Evolutionary conservation across 192 early-diverging fungal genomes (phyloP).

Genomic region (Linnemannia zychae): DNA sequence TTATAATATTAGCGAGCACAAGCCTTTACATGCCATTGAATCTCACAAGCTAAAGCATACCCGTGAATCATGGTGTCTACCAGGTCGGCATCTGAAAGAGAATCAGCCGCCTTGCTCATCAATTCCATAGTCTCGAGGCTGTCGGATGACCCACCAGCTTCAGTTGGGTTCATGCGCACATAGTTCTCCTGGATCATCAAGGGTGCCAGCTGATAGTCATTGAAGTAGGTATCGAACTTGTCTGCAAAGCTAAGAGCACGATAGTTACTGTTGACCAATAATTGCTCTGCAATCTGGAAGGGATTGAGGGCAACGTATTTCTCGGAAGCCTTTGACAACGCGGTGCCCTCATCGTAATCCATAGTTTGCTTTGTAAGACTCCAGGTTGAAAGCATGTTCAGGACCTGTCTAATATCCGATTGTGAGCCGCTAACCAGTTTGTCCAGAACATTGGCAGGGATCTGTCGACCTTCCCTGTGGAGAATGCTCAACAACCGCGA

Average conservation of each 20-base stretch:
- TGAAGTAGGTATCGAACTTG: constrained; percentile 92
- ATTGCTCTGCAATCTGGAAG: constrained; percentile 82
- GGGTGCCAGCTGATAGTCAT: constrained; percentile 88
- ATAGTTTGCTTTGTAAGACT: constrained; percentile 75
- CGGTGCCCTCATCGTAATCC: constrained; percentile 86
- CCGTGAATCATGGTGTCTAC: constrained; percentile 81
- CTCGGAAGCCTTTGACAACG: constrained; percentile 66
- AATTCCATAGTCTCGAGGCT: constrained; percentile 63
- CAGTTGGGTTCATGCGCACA: constrained; percentile 74
- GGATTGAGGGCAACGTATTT: constrained; percentile 62
- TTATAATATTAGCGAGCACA: constrained; percentile 1
- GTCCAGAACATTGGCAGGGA: constrained; percentile 84
- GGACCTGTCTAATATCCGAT: constrained; percentile 96
- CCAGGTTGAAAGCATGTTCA: constrained; percentile 96
- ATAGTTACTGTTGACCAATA: constrained; percentile 63
- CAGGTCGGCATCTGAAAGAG: constrained; percentile 86
- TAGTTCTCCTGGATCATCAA: constrained; percentile 98
- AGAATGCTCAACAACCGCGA: constrained; percentile 80
- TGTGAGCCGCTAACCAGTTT: constrained; percentile 84
- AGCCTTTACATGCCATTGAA: background rate
- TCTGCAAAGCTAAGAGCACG: constrained; percentile 61
- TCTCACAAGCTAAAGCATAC: constrained; percentile 53
- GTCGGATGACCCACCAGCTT: constrained; percentile 29
- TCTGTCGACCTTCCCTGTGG: constrained; percentile 77
- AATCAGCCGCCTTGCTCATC: constrained; percentile 87